Base-by-base conservation (phyloP, 225 moss, liverwort and hornwort species). In the Sphagnum tenellum region DNA sequence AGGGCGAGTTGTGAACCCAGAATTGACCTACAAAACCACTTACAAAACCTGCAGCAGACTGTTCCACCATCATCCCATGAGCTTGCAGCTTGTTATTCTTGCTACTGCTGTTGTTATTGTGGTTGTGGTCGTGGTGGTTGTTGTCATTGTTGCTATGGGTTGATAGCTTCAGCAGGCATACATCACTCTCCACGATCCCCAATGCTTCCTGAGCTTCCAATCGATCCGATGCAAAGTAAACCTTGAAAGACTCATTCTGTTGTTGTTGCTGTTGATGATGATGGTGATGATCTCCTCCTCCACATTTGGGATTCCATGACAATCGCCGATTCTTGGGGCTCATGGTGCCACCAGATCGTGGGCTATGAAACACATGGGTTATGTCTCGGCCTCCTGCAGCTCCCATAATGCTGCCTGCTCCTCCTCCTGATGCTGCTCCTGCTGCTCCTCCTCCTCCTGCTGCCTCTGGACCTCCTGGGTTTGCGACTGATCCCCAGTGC, bases 351-450 rank as follows among this genome's bases (percentile, higher is more conserved):
- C 67, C 77, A 61, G 82, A 67, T 11, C 94, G 81, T 3, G 94
- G 94, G 64, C 94, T 95, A 3, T 91, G 69, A 13, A 91, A 69
- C 44, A 95, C 91, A 56, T 78, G 88, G 0, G 94, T 73, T 48
- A 88, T 77, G 63, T 95, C 94, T 56, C 82, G 64, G 12, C 74
- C 78, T 52, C 76, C 76, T 29, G 29, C 29, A 29, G 76, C 66
- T 48, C 52, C 52, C 52, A 52, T 52, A 6, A 52, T 52, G 52
- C 7, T 6, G 52, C 7, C 52, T 29, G 29, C 29, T 29, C 29
- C 29, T 29, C 29, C 29, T 29, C 29, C 29, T 29, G 29, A 29
- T 29, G 29, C 29, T 29, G 29, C 29, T 29, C 29, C 29, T 29
- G 29, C 29, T 29, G 29, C 29, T 29, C 50, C 79, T 56, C 63